Conservation (phyloP, 352 stramenopile genomes). For the Pythium monospermum region DNA sequence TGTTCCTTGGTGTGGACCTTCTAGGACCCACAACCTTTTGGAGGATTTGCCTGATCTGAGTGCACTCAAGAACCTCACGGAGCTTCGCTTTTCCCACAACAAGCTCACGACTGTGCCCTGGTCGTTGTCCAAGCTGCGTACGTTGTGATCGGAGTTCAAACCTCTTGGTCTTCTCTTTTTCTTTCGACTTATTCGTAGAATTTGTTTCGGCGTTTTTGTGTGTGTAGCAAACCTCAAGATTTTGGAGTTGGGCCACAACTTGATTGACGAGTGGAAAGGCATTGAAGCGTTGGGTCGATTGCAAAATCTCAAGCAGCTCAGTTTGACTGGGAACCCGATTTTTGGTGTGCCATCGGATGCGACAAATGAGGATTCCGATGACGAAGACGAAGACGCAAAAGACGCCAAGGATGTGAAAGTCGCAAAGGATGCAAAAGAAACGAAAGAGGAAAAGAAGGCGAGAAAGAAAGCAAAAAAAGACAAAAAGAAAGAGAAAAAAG, state of each 20-base stretch:
- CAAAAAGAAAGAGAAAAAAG: conserved; percentile 9
- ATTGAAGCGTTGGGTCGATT: conserved; percentile 56
- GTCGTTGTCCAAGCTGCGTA: conserved; percentile 64
- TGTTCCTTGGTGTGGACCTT: background rate
- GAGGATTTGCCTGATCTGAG: conserved; percentile 70
- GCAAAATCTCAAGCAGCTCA: conserved; percentile 72
- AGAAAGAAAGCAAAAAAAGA: conserved; percentile 15
- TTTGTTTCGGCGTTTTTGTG: background rate
- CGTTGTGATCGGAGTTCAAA: conserved; percentile 5
- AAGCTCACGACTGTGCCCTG: conserved; percentile 58
- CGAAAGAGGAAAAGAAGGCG: background rate
- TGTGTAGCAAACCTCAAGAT: conserved; percentile 70
- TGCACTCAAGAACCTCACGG: conserved; percentile 54
- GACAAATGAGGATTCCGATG: conserved; percentile 10
- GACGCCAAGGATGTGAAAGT: conserved; percentile 11
- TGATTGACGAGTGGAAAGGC: conserved; percentile 76
- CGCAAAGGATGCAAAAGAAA: too few relatives aligned
- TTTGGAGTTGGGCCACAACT: conserved; percentile 75
- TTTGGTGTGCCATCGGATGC: conserved; percentile 44
- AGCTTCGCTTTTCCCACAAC: conserved; percentile 83
- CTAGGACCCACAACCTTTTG: conserved; percentile 72
- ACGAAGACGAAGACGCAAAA: conserved; percentile 10
- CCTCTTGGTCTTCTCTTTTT: background rate
- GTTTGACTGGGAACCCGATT: conserved; percentile 76
- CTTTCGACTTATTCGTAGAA: background rate